These are phyloP conservation scores for Flaveria robusta DNA, from an alignment of 129 eudicot genomes.

Conservation along the genomic window DNA sequence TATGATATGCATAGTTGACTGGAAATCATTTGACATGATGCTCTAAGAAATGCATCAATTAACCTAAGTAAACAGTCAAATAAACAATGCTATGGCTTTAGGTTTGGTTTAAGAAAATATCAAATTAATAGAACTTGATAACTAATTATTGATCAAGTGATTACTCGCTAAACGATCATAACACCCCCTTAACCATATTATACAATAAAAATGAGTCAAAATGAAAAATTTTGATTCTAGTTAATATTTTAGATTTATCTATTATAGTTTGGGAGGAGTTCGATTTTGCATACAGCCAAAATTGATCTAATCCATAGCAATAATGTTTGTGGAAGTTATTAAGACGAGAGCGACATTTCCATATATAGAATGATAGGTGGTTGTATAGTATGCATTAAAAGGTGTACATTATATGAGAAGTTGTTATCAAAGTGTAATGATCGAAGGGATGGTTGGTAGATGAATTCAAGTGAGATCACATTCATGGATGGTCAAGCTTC, in stretches of 20 bases:
- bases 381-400: constrained; percentile 9
- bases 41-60: no score
- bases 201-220: not conserved
- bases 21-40: no score
- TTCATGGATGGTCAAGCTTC: constrained; percentile 32
- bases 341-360: constrained; percentile 17
- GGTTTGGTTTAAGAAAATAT: no score
- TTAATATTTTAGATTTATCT: not conserved
- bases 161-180: not conserved
- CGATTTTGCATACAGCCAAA: not conserved
- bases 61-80: no score
- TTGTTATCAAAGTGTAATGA: constrained; percentile 12
- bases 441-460: constrained; percentile 29
- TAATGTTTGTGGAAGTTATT: constrained; percentile 9
- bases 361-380: not conserved
- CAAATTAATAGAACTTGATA: no score
- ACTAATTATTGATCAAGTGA: not conserved
- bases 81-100: no score
- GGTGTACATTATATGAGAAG: constrained; percentile 17
- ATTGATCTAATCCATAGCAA: not conserved
- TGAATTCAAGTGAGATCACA: constrained; percentile 30
- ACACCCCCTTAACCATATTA: not conserved
- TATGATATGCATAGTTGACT: no score
- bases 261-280: not conserved
- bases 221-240: not conserved